Evolutionary conservation across 768 basidiomycete species (phyloP), one percentile per base, ranked within the genome.

Genomic region (Trametes coccinea): DNA sequence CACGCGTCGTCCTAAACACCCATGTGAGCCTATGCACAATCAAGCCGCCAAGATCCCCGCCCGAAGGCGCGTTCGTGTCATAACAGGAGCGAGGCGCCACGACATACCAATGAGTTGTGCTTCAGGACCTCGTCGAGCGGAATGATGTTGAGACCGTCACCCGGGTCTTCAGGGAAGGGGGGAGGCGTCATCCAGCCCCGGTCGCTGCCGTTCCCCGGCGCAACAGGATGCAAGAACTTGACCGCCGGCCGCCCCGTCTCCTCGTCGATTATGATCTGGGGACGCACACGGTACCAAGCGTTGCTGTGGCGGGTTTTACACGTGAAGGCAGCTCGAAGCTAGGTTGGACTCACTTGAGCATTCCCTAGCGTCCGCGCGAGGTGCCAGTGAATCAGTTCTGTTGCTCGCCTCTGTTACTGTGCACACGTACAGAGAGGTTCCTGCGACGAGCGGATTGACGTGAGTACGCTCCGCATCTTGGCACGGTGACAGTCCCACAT

Each of bases 41-140:
- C n/a, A n/a, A n/a, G 34, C 10, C 10, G 5, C 34, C 34, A 37
- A 10, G 10, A 5, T 37, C 34, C 34, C 10, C 10, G 34, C 34
- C 34, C 34, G 10, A 10, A 5, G 34, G 5, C 5, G 34, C 5
- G 34, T 10, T 16, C 37, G 33, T 22, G 10, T 27, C 11, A 34
- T 46, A 37, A 5, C 5, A 10, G 22, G 45, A 22, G 4, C 2
- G 5, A 17, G 27, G n/a, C 17, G 6, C 7, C 14, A 3, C 0
- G 4, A n/a, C 51, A 9, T 45, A 60, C 67, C 64, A 41, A 72
- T 41, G 68, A 78, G 72, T 80, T 78, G 66, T 84, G 77, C 70
- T 77, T 75, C 41, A 71, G 73, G 33, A 78, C 73, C 60, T 78
- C 76, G 16, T 80, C 80, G 7, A 76, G 61, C 0, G 78, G 74